Base-by-base conservation (phyloP, 2,329 filamentous ascomycete genomes). In the Pezicula neosporulosa region DNA sequence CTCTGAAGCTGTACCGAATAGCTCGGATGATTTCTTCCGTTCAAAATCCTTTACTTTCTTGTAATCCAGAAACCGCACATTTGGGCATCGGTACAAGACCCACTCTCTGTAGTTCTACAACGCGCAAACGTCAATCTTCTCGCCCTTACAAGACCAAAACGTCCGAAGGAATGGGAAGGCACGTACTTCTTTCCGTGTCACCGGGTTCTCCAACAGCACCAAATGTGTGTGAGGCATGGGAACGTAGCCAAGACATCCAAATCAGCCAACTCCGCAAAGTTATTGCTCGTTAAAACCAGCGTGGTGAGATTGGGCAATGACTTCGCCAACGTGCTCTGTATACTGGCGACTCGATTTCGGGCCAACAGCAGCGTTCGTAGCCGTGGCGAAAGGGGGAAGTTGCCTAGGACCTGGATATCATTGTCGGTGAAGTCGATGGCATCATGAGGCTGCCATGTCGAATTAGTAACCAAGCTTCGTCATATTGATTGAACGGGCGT, bases 361-460 rank as follows among this genome's bases (percentile, higher is more conserved):
- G 91, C 91, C 49, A 96, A 82, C 44, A 99, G 84, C 39, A 99
- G 82, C 18, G 90, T 96, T 62, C 84, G 88, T 63, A 97, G 78
- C 61, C 94, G 88, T 43, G 90, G 92, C 50, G 89, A 93, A 47
- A 96, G 83, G 3, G 94, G 94, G 69, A 99, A 96, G 75, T 97
- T 97, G 59, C 86, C 87, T 57, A 99, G 82, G 46, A 87, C 78
- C 62, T 89, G 84, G 66, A 99, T 93, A 72, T 97, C 92, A 72
- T 99, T 99, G 78, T 99, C 94, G 71, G 94, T 97, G 65, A 99
- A 86, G 75, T 99, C 94, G 78, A 99, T 95, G 60, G 90, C 86
- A 77, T 97, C 94, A 81, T 95, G 91, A 63, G 92, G 90, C 90
- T 95, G 64, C 37, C 30, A 33, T n/a, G 18, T n/a, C 8, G 15